phyloP scores from a whole-genome alignment of 78 protist genomes.

The Chrysochromulina parva region DNA sequence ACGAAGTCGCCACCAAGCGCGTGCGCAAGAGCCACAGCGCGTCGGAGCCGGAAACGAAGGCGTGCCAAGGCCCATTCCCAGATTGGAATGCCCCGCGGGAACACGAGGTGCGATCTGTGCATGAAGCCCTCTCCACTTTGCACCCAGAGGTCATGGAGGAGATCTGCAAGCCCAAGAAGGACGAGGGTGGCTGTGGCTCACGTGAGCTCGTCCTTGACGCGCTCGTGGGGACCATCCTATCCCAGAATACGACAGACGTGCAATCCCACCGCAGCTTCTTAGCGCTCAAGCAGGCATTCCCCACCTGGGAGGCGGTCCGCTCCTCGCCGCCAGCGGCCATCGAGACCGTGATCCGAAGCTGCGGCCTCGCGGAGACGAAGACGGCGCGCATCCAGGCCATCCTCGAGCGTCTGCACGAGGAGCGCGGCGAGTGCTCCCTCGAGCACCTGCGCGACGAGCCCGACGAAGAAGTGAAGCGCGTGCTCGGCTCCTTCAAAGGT shows the following conservation, averaged over 20 bases:
- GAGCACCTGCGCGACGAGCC: conserved; percentile 9
- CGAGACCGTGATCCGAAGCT: background rate
- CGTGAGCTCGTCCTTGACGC: background rate
- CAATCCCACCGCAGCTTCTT: background rate
- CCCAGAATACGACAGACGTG: conserved; percentile 29
- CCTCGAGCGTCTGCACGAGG: background rate
- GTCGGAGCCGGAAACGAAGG: too few relatives aligned
- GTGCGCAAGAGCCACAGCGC: too few relatives aligned
- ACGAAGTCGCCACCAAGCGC: too few relatives aligned
- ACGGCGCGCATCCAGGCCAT: conserved; percentile 3
- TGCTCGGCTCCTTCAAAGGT: background rate
- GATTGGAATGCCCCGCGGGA: too few relatives aligned
- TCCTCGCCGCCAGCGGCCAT: background rate
- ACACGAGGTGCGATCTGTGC: too few relatives aligned
- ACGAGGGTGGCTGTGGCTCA: too few relatives aligned
- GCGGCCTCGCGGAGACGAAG: conserved; percentile 4
- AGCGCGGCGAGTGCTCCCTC: background rate
- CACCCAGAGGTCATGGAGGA: too few relatives aligned
- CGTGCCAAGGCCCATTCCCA: too few relatives aligned
- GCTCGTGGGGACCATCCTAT: conserved; percentile 9
- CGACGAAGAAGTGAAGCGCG: background rate
- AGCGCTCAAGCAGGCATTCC: background rate
- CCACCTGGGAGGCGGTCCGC: conserved; percentile 8
- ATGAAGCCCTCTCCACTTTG: too few relatives aligned
- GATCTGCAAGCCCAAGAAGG: too few relatives aligned